Evolutionary conservation across 345 rosid genomes (phyloP).

Genomic region (Luvunga scandens): DNA sequence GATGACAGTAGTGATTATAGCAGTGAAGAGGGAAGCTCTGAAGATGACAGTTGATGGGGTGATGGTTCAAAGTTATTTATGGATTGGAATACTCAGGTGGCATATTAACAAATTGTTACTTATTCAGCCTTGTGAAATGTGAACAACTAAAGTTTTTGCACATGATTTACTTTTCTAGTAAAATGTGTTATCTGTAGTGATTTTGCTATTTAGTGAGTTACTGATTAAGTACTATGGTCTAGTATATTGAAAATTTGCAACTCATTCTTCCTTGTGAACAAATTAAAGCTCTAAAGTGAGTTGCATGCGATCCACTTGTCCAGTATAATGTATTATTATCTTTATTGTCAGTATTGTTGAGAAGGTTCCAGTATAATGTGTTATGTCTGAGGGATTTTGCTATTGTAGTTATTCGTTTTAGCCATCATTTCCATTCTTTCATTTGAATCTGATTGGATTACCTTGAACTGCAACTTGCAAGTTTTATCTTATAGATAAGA

Average conservation of each 20-base stretch:
- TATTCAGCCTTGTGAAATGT: background rate
- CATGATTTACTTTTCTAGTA: background rate
- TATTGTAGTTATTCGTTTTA: background rate
- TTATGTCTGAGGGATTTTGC: background rate
- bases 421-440: background rate
- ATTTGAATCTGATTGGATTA: background rate
- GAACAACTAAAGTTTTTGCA: background rate
- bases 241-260: background rate
- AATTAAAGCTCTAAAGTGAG: too few relatives aligned
- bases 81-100: background rate
- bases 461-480: background rate
- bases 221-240: too few relatives aligned
- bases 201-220: too few relatives aligned
- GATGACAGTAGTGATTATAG: constrained; percentile 42
- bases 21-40: constrained; percentile 33
- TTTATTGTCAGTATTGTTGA: background rate
- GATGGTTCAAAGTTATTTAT: background rate
- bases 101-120: background rate
- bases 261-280: background rate
- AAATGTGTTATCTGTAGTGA: too few relatives aligned
- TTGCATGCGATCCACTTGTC: too few relatives aligned
- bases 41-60: constrained; percentile 21
- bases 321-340: too few relatives aligned
- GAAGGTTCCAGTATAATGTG: background rate
- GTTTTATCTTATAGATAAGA: background rate